These are phyloP conservation scores for Irpex sp. DNA, from an alignment of 1,284 basidiomycete genomes.

Conservation along the genomic window DNA sequence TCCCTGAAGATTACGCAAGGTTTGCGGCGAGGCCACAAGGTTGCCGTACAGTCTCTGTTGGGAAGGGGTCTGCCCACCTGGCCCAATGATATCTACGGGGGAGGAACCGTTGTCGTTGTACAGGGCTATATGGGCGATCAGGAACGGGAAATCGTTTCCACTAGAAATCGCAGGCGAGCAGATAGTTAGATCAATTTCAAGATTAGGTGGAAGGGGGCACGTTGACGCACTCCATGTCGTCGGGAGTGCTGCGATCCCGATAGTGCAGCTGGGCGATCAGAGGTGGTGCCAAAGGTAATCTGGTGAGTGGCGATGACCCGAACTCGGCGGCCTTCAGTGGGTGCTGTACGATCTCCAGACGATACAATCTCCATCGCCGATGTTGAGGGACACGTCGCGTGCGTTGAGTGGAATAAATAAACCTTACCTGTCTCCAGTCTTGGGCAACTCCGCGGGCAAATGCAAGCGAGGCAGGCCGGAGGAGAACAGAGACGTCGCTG, in stretches of 20 bases:
- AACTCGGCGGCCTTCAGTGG: conserved; percentile 79
- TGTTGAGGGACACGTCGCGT: background rate
- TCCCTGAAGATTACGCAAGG: conserved; percentile 75
- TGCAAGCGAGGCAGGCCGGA: background rate
- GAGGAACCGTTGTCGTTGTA: conserved; percentile 58
- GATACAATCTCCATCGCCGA: conserved; percentile 50
- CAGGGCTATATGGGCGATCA: conserved; percentile 76
- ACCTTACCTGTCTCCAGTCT: background rate
- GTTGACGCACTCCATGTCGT: conserved; percentile 61
- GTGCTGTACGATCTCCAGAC: conserved; percentile 77
- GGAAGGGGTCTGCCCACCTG: conserved; percentile 41
- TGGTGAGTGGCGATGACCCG: conserved; percentile 68
- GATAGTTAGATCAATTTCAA: conserved; percentile 18
- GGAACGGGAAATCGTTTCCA: conserved; percentile 77
- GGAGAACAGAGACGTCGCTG: background rate
- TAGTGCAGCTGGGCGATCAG: conserved; percentile 76
- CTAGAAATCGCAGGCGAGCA: conserved; percentile 31
- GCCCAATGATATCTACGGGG: conserved; percentile 52
- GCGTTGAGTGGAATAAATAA: background rate
- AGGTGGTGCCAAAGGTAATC: conserved; percentile 78
- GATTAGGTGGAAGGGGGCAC: conserved; percentile 4
- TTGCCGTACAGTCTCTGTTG: conserved; percentile 78
- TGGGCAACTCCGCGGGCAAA: background rate
- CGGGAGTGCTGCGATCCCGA: conserved; percentile 63
- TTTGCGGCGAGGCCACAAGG: conserved; percentile 76